Evolutionary conservation across 441 rosid genomes (phyloP), one percentile per base, ranked within the genome.

Genomic region (Jatropha podagrica): DNA sequence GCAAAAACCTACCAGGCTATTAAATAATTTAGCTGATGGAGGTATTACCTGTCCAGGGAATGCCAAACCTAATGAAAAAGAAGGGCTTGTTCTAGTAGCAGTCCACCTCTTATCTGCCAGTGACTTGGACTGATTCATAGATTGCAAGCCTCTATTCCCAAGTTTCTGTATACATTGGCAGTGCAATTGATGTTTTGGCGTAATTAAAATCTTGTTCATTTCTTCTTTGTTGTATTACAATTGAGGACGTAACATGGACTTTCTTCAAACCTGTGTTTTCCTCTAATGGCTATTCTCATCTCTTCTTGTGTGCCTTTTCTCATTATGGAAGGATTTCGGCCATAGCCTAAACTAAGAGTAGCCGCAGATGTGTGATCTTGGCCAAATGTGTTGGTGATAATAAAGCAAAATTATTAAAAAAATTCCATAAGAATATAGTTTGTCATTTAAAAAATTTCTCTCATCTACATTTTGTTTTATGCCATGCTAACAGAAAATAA

Each of bases 61-160:
- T 5, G 76, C 51, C 42, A 68, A 44, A 17, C 73, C 27, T 71
- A 73, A 51, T 32, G 83, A 66, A 61, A 79, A 74, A 2, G 79
- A 69, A 41, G 79, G 80, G 68, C 55, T 79, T 26, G 69, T 76
- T 74, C 85, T 83, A 42, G 83, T 9, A 20, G 66, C 9, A 9
- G 58, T 52, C 85, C 85, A 83, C 75, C 85, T 74, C 76, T 79
- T 84, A 15, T 84, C 85, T 20, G 65, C 72, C 56, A 77, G 51
- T 49, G 71, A 41, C 69, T 76, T 75, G n/a, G 80, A 70, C 26
- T 77, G 88, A 78, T 78, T 78, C 32, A 65, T 10, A 44, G 79
- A 54, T 48, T 71, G 85, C 26, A 82, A 37, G 52, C 73, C 79
- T 61, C 80, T 78, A 65, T 55, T 78, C 60, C 83, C 82, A 27